Evolutionary conservation across 2,329 filamentous ascomycete species (phyloP).

Genomic region (Thielaviopsis cerberus): DNA sequence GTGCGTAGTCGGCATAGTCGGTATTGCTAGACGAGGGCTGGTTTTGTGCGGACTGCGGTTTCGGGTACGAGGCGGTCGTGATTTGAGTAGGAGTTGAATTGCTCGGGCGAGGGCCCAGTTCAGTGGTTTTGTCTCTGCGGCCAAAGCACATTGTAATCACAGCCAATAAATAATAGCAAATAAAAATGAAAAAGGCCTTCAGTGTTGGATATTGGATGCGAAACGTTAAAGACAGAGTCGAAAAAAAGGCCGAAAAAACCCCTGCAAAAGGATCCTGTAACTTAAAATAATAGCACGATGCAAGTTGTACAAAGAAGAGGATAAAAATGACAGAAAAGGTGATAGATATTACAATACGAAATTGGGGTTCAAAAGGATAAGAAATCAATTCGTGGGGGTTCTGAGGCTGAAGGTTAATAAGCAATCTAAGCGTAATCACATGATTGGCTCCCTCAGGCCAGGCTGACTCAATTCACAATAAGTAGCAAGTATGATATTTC

Average conservation of each 20-base stretch:
- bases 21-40: constrained; percentile 17
- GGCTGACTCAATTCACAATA: too few species aligned
- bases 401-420: too few species aligned
- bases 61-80: not conserved
- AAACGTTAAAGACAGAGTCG: too few species aligned
- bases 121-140: constrained; percentile 22
- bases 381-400: too few species aligned
- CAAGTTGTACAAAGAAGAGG: not conserved
- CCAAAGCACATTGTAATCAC: constrained; percentile 29
- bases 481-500: too few species aligned
- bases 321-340: not conserved
- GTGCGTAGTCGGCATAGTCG: too few species aligned
- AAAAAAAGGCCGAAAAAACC: not conserved
- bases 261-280: not conserved
- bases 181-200: not conserved
- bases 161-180: not conserved
- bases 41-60: not conserved
- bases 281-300: not conserved
- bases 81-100: constrained; percentile 14
- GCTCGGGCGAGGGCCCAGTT: constrained; percentile 18
- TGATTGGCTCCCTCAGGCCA: too few species aligned
- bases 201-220: not conserved
- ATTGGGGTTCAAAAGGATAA: not conserved
- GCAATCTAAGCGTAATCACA: too few species aligned
- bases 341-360: not conserved